Evolutionary conservation across 345 rosid species (phyloP).

Genomic region (Clausena lansium): DNA sequence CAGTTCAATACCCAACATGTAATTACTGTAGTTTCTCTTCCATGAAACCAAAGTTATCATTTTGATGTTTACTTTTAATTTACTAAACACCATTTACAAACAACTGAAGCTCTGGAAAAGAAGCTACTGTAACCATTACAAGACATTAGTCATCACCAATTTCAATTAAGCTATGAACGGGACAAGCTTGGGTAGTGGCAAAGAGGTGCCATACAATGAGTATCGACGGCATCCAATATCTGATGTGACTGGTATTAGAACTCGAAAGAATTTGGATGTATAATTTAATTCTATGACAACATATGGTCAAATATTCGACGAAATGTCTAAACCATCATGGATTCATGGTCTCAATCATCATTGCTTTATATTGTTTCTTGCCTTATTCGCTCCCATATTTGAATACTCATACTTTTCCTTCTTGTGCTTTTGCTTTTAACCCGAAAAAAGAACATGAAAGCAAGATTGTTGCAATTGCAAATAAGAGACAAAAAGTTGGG

Average conservation of each 20-base stretch:
- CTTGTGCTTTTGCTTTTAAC: slow-evolving; percentile 13
- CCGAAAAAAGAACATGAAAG: not conserved
- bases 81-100: too few species aligned
- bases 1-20: too few species aligned
- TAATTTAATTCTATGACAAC: not conserved
- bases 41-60: too few species aligned
- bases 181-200: too few species aligned
- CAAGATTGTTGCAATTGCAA: slow-evolving; percentile 17
- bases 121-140: too few species aligned
- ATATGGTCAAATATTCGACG: slow-evolving; percentile 45
- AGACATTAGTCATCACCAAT: too few species aligned
- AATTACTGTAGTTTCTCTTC: too few species aligned
- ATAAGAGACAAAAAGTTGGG: slow-evolving; percentile 8
- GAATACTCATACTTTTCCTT: slow-evolving; percentile 19
- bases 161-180: too few species aligned
- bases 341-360: slow-evolving; percentile 51
- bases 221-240: too few species aligned
- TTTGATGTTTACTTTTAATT: too few species aligned
- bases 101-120: too few species aligned
- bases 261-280: slow-evolving; percentile 37
- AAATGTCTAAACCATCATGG: slow-evolving; percentile 83
- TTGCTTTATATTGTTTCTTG: slow-evolving; percentile 26
- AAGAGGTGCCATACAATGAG: too few species aligned
- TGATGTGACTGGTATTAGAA: slow-evolving; percentile 34
- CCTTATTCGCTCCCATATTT: slow-evolving; percentile 29